Evolutionary conservation across 306 rosid genomes (phyloP), one percentile per base, ranked within the genome.

Genomic region (Senna siamea): DNA sequence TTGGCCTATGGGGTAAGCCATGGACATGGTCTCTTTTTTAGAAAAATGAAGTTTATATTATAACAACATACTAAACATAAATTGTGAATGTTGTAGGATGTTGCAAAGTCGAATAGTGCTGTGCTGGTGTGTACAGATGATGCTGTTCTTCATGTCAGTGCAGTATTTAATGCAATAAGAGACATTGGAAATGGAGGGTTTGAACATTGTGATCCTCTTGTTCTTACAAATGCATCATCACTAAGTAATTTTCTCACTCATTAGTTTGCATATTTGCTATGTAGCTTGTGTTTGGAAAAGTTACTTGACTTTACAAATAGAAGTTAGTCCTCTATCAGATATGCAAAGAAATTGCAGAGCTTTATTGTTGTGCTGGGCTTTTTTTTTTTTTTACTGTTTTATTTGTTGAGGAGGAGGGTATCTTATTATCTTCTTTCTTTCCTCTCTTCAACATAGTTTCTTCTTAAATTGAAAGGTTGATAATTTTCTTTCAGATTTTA

Each of bases 61-160:
- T 26, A 26, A 26, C 30, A 82, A 26, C 22, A 18, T 46, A 35
- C 30, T 32, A 19, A 43, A 38, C 6, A 5, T 2, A 51, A 9
- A 40, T 6, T n/a, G 51, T 30, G 35, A 63, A 47, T 56, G n/a
- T 52, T 76, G 52, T 52, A 90, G 93, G 91, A 73, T 60, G 60
- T 81, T 60, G 26, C 82, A n/a, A 82, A 67, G 72, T 76, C 44
- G 18, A 7, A 32, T 43, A 76, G 78, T 63, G 63, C 78, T 18
- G 87, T 85, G 69, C 66, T 91, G 85, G 95, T 91, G 28, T 76
- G 85, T 62, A 85, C 97, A 12, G 95, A 91, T 75, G 89, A 81
- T 51, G 84, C 76, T 4, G 84, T 81, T 82, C 86, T 91, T 43
- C 66, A 92, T 18, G 47, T 80, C 7, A 73, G 81, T 77, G 78